Base-by-base conservation (phyloP, 1,284 basidiomycete genomes). In the Irpex lacteus region DNA sequence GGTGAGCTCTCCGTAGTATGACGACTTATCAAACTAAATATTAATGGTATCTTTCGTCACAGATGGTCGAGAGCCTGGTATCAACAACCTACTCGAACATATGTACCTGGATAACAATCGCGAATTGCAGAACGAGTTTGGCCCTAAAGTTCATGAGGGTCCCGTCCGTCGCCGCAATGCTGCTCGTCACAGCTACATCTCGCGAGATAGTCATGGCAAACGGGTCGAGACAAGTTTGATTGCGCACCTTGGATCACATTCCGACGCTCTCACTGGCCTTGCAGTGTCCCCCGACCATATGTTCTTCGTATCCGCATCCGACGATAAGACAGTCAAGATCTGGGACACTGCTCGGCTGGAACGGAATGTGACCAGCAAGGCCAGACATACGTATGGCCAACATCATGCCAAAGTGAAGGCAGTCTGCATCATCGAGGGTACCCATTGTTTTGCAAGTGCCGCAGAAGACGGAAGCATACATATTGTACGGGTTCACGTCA, bases 221-320 rank as follows among this genome's bases (percentile, higher is more conserved):
- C 87, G 84, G 44, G 80, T 85, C 4, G 92, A 94, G 66, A 91
- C 92, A 0, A 90, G 84, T 0, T 84, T 97, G 66, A 87, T 98
- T 59, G 90, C 92, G 0, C 91, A 97, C 74, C 83, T 97, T n/a
- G 85, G 85, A 19, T 94, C 94, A 7, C 96, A 98, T 72, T 85
- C 87, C 0, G 91, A 90, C 15, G 82, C 87, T 0, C 82, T 99
- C 65, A 95, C 91, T 0, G 85, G 88, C 1, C 80, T 99, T 15
- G 90, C 91, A 0, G 92, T 97, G 8, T 91, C 97, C 1, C 95
- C 96, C 0, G 98, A 99, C 73, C 95, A 98, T 68, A 79, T 90
- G 68, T 99, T 98, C 81, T 98, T 99, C 70, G 90, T 95, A 1
- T 92, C 96, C 0, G 86, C 89, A 0, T 96, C 95, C 1, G 88